Evolutionary conservation across 2,329 filamentous ascomycete genomes (phyloP).

Genomic region (Exophiala dermatitidis): DNA sequence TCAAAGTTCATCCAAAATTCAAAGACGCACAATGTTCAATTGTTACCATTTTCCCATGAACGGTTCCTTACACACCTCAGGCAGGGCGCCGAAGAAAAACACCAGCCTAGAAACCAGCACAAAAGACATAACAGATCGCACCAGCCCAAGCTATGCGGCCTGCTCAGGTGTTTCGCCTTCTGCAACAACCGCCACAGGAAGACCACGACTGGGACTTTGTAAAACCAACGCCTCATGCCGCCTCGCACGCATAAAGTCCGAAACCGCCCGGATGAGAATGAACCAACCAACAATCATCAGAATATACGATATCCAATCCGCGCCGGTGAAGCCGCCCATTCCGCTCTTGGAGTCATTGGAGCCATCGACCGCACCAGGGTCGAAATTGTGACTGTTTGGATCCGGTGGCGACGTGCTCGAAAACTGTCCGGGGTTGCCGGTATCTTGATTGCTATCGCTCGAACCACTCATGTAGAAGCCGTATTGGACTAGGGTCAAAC

Average conservation of each 20-base stretch:
- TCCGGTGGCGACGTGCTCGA: constrained; percentile 63
- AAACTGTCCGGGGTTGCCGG: constrained; percentile 39
- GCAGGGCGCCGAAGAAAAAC: background rate
- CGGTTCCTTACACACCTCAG: background rate
- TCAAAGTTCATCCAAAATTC: too few relatives aligned
- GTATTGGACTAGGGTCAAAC: constrained; percentile 91
- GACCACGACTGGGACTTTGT: constrained; percentile 82
- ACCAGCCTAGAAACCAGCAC: background rate
- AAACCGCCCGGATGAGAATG: constrained; percentile 86
- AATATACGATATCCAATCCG: constrained; percentile 81
- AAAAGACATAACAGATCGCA: background rate
- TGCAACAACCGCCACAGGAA: constrained; percentile 78
- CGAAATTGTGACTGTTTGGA: constrained; percentile 84
- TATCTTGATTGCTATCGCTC: constrained; percentile 43
- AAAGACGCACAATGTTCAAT: background rate
- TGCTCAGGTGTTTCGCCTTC: constrained; percentile 73
- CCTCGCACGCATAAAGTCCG: constrained; percentile 79
- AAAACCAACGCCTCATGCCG: constrained; percentile 88
- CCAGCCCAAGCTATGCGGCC: constrained; percentile 51
- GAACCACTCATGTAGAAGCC: constrained; percentile 87
- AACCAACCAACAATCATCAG: constrained; percentile 99
- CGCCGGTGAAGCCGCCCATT: constrained; percentile 20
- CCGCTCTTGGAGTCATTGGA: constrained; percentile 12
- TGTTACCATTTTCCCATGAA: background rate
- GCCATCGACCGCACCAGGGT: constrained; percentile 57